Evolutionary conservation across 2,329 filamentous ascomycete species (phyloP), one percentile per base, ranked within the genome.

Genomic region (Colletotrichum gigasporum): DNA sequence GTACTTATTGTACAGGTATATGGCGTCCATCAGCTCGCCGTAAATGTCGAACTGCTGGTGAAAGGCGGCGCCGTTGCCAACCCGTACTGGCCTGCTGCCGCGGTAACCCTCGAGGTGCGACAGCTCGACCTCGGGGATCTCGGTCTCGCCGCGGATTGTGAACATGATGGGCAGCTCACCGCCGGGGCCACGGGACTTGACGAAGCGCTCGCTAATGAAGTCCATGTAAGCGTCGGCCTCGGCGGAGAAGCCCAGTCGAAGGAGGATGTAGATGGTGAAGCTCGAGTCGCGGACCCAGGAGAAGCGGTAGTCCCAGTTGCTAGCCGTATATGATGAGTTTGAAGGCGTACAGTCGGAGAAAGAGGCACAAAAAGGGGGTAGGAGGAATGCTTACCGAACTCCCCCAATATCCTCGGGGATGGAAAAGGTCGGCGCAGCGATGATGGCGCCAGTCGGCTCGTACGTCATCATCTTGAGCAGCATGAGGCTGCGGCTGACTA

Each of bases 41-140:
- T 94, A 94, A 22, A 93, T 93, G 70, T 94, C 91, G 67, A 93
- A 88, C 72, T 94, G 91, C 50, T 89, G 86, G 71, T 94, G 91
- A 69, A 88, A 91, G 1, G 91, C 90, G 1, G 91, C 91, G 0
- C 89, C 90, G 69, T 94, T 94, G 10, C 91, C 91, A 52, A 94
- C 91, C 2, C 91, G 86, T 20, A 94, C 91, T 0, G 91, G 91
- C 48, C 79, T 84, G 73, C 90, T 93, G 24, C 86, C 85, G 54
- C 87, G 83, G 73, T 94, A 93, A 2, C 91, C 91, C 44, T 92
- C 88, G 2, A 94, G 82, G 69, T 94, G 91, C 59, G 81, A 75
- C 5, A 93, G 82, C 67, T 91, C 90, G 34, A 83, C 71, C 75
- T 93, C 91, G 0, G 91, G 90, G 35, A 94, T 91, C 37, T 93